A percentile compares a stretch with the other conserved stretches of the same genome.
Conservation (phyloP, 2,329 filamentous ascomycete species). For the Aspergillus arachidicola region DNA sequence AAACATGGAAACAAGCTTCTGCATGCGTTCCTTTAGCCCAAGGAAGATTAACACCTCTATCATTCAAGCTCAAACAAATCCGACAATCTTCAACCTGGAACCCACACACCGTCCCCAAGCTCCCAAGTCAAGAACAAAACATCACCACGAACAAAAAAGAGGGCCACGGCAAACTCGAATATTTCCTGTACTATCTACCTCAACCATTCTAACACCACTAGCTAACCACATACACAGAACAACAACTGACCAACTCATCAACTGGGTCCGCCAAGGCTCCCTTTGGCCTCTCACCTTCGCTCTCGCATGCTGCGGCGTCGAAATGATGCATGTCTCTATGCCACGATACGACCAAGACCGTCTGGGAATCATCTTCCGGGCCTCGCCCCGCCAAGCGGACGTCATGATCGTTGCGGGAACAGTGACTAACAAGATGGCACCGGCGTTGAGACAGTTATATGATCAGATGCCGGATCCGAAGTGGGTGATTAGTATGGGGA, state of each 20-base stretch:
- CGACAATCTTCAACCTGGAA: not conserved
- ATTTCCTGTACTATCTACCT: not conserved
- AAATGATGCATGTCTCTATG: slow-evolving; percentile 93
- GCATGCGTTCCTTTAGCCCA: not conserved
- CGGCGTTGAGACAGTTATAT: slow-evolving; percentile 85
- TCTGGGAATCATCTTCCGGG: slow-evolving; percentile 86
- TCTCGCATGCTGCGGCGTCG: slow-evolving; percentile 85
- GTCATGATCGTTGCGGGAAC: slow-evolving; percentile 94
- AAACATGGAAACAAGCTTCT: not conserved
- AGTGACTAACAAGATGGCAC: slow-evolving; percentile 95
- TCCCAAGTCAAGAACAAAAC: not conserved
- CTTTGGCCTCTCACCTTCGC: slow-evolving; percentile 93
- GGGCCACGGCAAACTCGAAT: not conserved
- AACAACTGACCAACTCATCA: slow-evolving; percentile 56
- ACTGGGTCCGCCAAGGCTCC: slow-evolving; percentile 86
- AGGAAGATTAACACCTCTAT: too few species aligned
- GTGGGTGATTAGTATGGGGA: slow-evolving; percentile 86
- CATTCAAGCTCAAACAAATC: not conserved
- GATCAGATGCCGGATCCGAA: slow-evolving; percentile 94
- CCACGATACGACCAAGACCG: slow-evolving; percentile 90
- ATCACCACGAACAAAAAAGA: not conserved
- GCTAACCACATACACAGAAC: not conserved
- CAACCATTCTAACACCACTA: not conserved
- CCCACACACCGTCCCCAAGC: not conserved
- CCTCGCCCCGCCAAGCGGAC: slow-evolving; percentile 83